These are phyloP conservation scores for Colletotrichum kahawae DNA, from an alignment of 2,329 filamentous ascomycete genomes.

Conservation along the genomic window DNA sequence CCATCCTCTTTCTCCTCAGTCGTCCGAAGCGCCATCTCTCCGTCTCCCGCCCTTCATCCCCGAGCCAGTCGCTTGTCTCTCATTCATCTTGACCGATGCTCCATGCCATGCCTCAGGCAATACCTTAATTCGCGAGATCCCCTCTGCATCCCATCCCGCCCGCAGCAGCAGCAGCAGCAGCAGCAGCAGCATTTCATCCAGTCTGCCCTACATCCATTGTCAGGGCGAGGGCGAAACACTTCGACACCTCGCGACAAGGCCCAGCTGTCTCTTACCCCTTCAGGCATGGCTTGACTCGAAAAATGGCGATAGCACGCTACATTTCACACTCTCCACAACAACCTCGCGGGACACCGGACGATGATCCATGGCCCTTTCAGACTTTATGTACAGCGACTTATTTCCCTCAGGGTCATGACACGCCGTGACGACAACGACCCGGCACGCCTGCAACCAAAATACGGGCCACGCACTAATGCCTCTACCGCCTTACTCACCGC, in stretches of 20 bases:
- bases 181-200: not conserved
- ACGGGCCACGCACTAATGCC: not conserved
- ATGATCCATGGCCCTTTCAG: slow-evolving; percentile 19
- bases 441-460: not conserved
- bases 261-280: slow-evolving; percentile 7
- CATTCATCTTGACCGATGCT: not conserved
- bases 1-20: not conserved
- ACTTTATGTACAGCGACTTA: slow-evolving; percentile 7
- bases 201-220: not conserved
- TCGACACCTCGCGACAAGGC: slow-evolving; percentile 9
- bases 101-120: slow-evolving; percentile 5
- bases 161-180: not conserved
- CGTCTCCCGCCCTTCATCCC: not conserved
- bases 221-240: slow-evolving; percentile 17
- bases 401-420: slow-evolving; percentile 7
- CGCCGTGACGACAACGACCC: not conserved
- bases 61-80: slow-evolving; percentile 1
- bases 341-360: slow-evolving; percentile 4
- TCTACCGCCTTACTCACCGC: not conserved
- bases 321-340: not conserved
- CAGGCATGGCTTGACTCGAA: slow-evolving; percentile 20
- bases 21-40: not conserved
- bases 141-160: not conserved
- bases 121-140: not conserved
- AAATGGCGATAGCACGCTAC: slow-evolving; percentile 16